Base-by-base conservation (phyloP, 1,284 basidiomycete genomes). In the Fomitopsis palustris region DNA sequence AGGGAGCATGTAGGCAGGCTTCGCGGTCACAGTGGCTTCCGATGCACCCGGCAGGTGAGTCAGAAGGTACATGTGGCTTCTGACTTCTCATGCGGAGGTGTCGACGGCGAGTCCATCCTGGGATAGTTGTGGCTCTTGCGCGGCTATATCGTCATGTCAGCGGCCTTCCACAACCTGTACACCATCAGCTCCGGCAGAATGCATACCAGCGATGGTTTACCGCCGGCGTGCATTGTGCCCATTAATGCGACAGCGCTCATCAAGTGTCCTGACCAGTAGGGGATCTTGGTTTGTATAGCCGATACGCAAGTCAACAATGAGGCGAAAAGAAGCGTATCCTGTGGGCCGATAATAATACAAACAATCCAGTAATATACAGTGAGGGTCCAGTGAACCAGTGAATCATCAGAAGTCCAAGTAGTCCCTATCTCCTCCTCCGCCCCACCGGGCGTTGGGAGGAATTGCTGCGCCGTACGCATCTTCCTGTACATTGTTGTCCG, bases 331-430 rank as follows among this genome's bases (percentile, higher is more conserved):
- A 37, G 35, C 12, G 3, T 9, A 9, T 37, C 35, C 6, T 37
- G 16, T 37, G 35, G 35, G 35, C 17, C 42, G 17, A 29, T 64
- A 64, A 25, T 56, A 37, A 60, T 64, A 64, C 62, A 64, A 54
- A 61, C 45, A 14, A 47, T 23, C 56, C 16, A 17, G n/a, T 54
- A 59, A 53, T 39, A 31, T 56, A 58, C 21, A 38, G 47, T 52
- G 23, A 39, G 39, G 19, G 42, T 45, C 14, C 45, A 38, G 39
- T 21, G 31, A n/a, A 21, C 14, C 45, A 38, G 39, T 21, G 31
- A n/a, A 21, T 35, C 53, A 57, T 68, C 76, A 88, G 62, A 90
- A 84, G 72, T 90, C 88, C 66, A 90, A 67, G 69, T 90, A 90
- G 71, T 88, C 86, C 56, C 81, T 80, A 21, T 52, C 29, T 7